phyloP scores from a whole-genome alignment of 148 eudicot genomes.

The Silene latifolia region DNA sequence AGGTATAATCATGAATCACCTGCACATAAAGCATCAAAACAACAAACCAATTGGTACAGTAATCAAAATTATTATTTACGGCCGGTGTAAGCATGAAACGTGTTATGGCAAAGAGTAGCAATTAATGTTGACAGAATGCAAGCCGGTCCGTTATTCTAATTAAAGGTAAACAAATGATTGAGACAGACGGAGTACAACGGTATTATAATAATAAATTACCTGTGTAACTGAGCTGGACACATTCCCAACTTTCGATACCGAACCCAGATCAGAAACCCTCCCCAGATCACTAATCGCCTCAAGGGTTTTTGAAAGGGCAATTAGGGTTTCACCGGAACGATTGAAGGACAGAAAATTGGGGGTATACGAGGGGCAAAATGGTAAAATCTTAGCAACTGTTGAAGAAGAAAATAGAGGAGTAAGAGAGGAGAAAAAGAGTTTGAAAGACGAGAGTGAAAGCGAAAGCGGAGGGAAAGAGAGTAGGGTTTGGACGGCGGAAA shows the following conservation, averaged over 20 bases:
- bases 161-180: slow-evolving; percentile 28
- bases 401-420: slow-evolving; percentile 66
- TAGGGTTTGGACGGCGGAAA: slow-evolving; percentile 34
- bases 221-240: slow-evolving; percentile 45
- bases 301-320: slow-evolving; percentile 33
- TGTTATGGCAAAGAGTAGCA: too few species aligned
- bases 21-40: slow-evolving; percentile 16
- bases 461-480: slow-evolving; percentile 49
- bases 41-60: background rate
- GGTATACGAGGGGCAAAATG: slow-evolving; percentile 15
- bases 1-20: slow-evolving; percentile 52
- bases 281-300: slow-evolving; percentile 13
- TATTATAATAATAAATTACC: slow-evolving; percentile 44
- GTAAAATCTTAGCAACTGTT: slow-evolving; percentile 33
- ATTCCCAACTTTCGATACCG: background rate
- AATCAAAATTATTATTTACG: too few species aligned
- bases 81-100: too few species aligned
- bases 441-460: slow-evolving; percentile 58
- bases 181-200: slow-evolving; percentile 11
- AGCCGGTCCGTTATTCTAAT: too few species aligned
- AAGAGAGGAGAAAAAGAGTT: slow-evolving; percentile 68
- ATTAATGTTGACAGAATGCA: too few species aligned
- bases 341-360: slow-evolving; percentile 47
- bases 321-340: slow-evolving; percentile 40
- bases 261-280: background rate